Base-by-base conservation (phyloP, 345 rosid species). In the Populus simonii region DNA sequence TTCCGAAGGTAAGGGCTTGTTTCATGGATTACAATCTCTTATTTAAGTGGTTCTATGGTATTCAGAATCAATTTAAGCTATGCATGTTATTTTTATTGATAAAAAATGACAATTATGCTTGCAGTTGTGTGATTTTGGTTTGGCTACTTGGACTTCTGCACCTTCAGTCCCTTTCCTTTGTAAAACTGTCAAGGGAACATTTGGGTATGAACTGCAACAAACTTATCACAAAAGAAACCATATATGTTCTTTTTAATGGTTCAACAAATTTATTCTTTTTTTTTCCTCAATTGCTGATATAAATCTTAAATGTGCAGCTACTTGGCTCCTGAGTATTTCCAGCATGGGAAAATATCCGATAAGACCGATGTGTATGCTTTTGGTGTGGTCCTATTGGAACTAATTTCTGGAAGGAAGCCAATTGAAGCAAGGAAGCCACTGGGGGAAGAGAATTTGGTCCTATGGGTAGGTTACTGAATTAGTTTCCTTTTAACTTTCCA, bases 161-260 rank as follows among this genome's bases (percentile, higher is more conserved):
- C 98, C 98, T 29, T 95, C 96, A 0, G 89, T 89, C 79, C 96
- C 92, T 71, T 91, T 95, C 83, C 97, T 93, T 29, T 95, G 99
- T 89, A 93, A 92, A 83, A 90, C 94, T n/a, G 98, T 95, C 47
- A 95, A 95, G 88, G 99, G 99, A 79, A 95, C 99, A 62, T 95
- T 95, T 79, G 98, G 99, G 98, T 95, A 92, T 73, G 74, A 47
- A 41, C 57, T 75, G 67, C 68, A 41, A n/a, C 22, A 51, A 61
- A 57, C 35, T 61, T 68, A 33, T 33, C 0, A 23, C 16, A 43
- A 16, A 43, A 65, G 22, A 12, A 17, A 36, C 45, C 31, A 35
- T 4, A 33, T 1, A 7, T 6, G 12, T 4, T 61, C 13, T 12
- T 47, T 43, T 66, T 39, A 39, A n/a, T 63, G 31, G 57, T 59